Conservation (phyloP, 2,329 filamentous ascomycete genomes). For the Byssothecium circinans region DNA sequence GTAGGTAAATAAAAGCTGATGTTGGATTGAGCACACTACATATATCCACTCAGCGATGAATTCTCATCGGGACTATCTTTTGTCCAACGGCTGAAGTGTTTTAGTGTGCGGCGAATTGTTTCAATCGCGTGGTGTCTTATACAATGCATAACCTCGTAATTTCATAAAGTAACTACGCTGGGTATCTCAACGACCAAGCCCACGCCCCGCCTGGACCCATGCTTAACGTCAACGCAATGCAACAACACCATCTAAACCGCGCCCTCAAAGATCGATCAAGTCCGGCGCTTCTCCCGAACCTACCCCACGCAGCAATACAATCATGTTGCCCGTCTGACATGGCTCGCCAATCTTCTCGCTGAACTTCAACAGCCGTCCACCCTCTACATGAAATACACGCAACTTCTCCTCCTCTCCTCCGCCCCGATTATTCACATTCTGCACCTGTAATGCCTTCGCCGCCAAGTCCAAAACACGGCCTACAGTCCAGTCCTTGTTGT, state of each 20-base stretch:
- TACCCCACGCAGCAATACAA: slow-evolving; percentile 84
- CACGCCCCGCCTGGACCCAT: background rate
- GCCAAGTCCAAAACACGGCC: slow-evolving; percentile 79
- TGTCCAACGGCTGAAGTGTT: no score
- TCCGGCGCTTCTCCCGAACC: slow-evolving; percentile 71
- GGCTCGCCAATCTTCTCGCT: slow-evolving; percentile 77
- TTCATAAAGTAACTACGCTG: background rate
- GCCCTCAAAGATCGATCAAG: slow-evolving; percentile 60
- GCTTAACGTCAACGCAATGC: background rate
- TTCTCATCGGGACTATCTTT: no score
- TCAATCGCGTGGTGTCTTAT: no score
- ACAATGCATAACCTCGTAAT: background rate
- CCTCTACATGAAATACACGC: slow-evolving; percentile 90
- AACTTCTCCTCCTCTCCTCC: slow-evolving; percentile 76
- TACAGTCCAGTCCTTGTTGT: slow-evolving; percentile 76
- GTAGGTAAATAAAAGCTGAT: no score
- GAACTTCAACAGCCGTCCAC: slow-evolving; percentile 82
- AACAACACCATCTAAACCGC: background rate
- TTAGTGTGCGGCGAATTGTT: no score
- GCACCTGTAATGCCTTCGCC: slow-evolving; percentile 73
- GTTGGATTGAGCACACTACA: no score
- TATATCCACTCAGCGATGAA: no score
- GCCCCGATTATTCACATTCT: slow-evolving; percentile 81
- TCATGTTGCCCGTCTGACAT: slow-evolving; percentile 80
- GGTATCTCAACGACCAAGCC: background rate